Percentiles rank a stretch among this genome's conserved stretches.
phyloP scores from a whole-genome alignment of 2,329 filamentous ascomycete genomes.

The Aspergillus aculeatus region DNA sequence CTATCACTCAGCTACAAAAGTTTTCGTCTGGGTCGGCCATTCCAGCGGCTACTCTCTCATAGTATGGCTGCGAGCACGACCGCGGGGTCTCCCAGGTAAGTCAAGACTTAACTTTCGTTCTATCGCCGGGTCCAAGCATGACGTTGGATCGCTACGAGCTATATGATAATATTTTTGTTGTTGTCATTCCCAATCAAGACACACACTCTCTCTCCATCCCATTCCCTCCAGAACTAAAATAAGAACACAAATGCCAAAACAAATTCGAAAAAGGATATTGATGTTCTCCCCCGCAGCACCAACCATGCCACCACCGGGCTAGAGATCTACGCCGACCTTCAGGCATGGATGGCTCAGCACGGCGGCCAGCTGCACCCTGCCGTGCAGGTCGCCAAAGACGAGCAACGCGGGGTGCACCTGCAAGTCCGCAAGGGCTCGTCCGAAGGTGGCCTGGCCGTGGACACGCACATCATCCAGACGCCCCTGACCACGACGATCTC shows the following conservation, averaged over 20 bases:
- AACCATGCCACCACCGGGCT: conserved; percentile 12
- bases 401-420: conserved; percentile 36
- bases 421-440: conserved; percentile 32
- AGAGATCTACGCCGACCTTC: conserved; percentile 28
- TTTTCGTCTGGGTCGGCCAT: background rate
- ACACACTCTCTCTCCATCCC: background rate
- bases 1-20: no score
- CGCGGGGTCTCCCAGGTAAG: background rate
- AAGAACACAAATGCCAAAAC: background rate
- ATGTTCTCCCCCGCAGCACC: background rate
- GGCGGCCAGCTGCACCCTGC: conserved; percentile 34
- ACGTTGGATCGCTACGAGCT: background rate
- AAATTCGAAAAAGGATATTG: background rate
- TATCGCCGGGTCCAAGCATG: background rate
- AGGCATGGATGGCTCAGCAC: conserved; percentile 34
- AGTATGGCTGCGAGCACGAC: background rate
- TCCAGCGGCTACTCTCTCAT: background rate
- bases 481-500: conserved; percentile 38
- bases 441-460: conserved; percentile 21
- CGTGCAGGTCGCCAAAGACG: conserved; percentile 35
- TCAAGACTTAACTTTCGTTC: background rate
- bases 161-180: background rate
- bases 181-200: no score
- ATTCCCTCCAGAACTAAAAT: background rate
- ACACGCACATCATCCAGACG: conserved; percentile 37